Conservation (phyloP, 495 filamentous ascomycete species). For the Lophiotrema nucula region DNA sequence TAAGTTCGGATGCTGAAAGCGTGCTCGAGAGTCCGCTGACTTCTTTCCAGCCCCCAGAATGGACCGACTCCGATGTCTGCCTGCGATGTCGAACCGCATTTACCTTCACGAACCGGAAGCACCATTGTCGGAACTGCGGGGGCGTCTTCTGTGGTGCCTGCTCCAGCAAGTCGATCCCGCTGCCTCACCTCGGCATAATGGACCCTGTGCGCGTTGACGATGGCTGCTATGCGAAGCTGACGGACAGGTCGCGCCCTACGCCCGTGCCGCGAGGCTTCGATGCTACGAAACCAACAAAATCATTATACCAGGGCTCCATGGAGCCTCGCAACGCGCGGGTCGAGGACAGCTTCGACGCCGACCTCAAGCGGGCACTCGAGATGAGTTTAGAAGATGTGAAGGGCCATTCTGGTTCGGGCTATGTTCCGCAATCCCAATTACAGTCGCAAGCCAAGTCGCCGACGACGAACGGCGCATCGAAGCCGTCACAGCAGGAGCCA, state of each 20-base stretch:
- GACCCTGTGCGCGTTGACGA: slow-evolving; percentile 95
- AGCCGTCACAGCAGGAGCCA: slow-evolving; percentile 31
- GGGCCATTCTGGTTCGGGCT: slow-evolving; percentile 62
- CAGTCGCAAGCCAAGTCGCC: slow-evolving; percentile 44
- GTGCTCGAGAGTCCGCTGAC: too few relatives aligned
- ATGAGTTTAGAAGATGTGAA: slow-evolving; percentile 96
- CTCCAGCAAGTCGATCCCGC: slow-evolving; percentile 80
- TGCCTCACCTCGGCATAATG: slow-evolving; percentile 90
- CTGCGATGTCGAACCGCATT: slow-evolving; percentile 96
- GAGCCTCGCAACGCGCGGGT: slow-evolving; percentile 84
- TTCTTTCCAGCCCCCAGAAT: slow-evolving; percentile 84
- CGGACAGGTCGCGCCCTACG: slow-evolving; percentile 61
- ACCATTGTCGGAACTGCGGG: slow-evolving; percentile 96
- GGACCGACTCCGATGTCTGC: slow-evolving; percentile 96
- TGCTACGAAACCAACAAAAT: slow-evolving; percentile 52
- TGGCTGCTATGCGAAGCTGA: slow-evolving; percentile 87
- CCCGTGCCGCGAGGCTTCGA: slow-evolving; percentile 42
- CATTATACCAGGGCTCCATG: slow-evolving; percentile 60
- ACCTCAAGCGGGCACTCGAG: slow-evolving; percentile 85
- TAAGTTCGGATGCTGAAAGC: slow-evolving; percentile 60
- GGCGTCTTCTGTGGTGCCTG: slow-evolving; percentile 95
- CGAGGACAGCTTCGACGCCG: slow-evolving; percentile 88
- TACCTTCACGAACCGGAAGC: slow-evolving; percentile 96
- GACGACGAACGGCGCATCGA: slow-evolving; percentile 43
- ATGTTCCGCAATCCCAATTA: slow-evolving; percentile 60